Conservation (phyloP, 345 rosid genomes). For the Pseudoturritis turrita region DNA sequence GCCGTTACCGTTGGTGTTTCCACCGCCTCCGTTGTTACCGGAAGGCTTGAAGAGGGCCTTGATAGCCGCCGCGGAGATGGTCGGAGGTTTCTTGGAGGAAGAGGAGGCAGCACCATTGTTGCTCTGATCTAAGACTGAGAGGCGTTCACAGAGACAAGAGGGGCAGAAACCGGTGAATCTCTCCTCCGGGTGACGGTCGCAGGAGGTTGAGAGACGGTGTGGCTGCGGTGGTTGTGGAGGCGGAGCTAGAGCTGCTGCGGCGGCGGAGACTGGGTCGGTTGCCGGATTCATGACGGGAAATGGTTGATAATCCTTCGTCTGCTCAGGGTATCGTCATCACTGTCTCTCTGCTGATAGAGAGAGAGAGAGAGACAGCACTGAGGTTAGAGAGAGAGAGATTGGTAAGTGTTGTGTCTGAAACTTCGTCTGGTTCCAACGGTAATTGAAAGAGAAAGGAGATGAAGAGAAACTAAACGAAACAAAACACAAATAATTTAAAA, state of each 20-base stretch:
- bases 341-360: conserved; percentile 11
- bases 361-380: not conserved
- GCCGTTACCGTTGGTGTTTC: conserved; percentile 11
- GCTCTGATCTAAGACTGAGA: conserved; percentile 62
- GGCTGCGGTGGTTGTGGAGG: conserved; percentile 60
- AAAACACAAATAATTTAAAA: not conserved
- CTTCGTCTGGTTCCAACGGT: conserved; percentile 63
- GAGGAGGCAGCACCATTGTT: conserved; percentile 32
- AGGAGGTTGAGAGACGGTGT: conserved; percentile 87
- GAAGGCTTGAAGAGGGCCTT: conserved; percentile 59
- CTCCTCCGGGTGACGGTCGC: conserved; percentile 90
- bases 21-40: conserved; percentile 23
- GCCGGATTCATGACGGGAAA: conserved; percentile 77
- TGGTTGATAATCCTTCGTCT: conserved; percentile 35
- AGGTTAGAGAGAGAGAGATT: conserved; percentile 12
- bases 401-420: conserved; percentile 20
- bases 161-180: conserved; percentile 92
- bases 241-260: conserved; percentile 30
- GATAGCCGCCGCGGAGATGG: conserved; percentile 52
- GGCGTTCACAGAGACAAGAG: conserved; percentile 98
- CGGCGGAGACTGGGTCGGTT: conserved; percentile 46
- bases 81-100: conserved; percentile 53
- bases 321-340: conserved; percentile 49
- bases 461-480: conserved; percentile 23
- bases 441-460: conserved; percentile 36